A percentile compares a stretch with the other conserved stretches of the same genome.
Conservation (phyloP, 1,139 yeast species). For the Tardiomyces digboiensis region DNA sequence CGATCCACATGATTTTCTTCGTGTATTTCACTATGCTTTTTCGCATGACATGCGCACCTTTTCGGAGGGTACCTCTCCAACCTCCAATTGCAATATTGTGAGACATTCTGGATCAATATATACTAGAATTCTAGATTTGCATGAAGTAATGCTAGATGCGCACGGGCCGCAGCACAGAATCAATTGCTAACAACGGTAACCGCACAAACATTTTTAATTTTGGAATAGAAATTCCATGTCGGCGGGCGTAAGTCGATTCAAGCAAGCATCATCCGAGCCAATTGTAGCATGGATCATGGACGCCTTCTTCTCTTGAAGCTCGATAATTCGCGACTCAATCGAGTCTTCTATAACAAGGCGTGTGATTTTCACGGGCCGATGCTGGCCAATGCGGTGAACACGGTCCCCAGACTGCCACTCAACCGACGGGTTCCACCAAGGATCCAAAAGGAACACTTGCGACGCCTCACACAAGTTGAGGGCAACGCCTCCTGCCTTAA, state of each 20-base stretch:
- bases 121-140: no score
- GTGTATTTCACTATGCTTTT: no score
- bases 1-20: no score
- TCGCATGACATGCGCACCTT: no score
- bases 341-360: constrained; percentile 92
- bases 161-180: no score
- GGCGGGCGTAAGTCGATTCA: constrained; percentile 78
- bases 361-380: constrained; percentile 88
- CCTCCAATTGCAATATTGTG: no score
- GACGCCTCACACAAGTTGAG: constrained; percentile 93
- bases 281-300: constrained; percentile 97
- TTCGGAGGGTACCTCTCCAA: no score
- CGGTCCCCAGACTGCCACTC: constrained; percentile 99
- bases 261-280: constrained; percentile 85
- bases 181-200: no score
- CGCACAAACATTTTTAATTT: no score
- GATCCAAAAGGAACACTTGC: constrained; percentile 89
- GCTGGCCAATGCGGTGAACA: constrained; percentile 96
- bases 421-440: constrained; percentile 99
- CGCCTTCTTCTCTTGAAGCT: constrained; percentile 93
- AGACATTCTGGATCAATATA: no score
- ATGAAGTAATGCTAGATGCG: no score
- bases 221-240: constrained; percentile 90
- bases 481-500: constrained; percentile 99
- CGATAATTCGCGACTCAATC: constrained; percentile 92